Base-by-base conservation (phyloP, 2,329 filamentous ascomycete species). In the Biscogniauxia mediterranea region DNA sequence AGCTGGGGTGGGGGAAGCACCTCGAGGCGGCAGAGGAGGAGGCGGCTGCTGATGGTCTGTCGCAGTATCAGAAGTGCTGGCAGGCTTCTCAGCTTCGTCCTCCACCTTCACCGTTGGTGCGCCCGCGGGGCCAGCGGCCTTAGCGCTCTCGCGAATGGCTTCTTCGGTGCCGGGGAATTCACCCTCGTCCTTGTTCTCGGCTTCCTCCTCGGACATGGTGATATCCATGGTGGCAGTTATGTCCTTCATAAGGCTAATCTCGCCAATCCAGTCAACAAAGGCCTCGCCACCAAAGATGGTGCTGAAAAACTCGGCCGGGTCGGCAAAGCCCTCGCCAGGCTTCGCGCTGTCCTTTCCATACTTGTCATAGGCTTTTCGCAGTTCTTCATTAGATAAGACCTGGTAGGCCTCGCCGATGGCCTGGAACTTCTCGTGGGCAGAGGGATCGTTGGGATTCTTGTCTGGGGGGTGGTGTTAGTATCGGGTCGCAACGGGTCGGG, bases 181-280 rank as follows among this genome's bases (percentile, higher is more conserved):
- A 52, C 73, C 77, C 2, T 83, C 78, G 1, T 70, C 72, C 2
- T 66, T 79, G 13, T 76, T 77, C 53, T 85, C 87, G 64, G 89
- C 87, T 68, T 90, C 91, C 75, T 87, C 86, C 63, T 88, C 88
- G 59, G 91, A 83, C 88, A 93, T 94, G 20, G 92, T 93, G 68
- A 99, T 98, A 72, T 99, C 95, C 94, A 99, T 98, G 52, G 93
- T 97, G 72, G 93, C 92, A 19, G 94, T 98, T 58, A 99, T 84
- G 73, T 99, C 95, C 81, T 97, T 98, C 91, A 99, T 97, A 61
- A 99, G 86, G 56, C 92, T 95, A 69, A 99, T 97, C 83, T 99
- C 95, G 68, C 95, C 95, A 73, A 99, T 98, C 83, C 95, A 92
- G 80, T 99, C 94, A 63, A 90, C 83, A 73, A 99, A 99, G 13